Evolutionary conservation across 1,284 basidiomycete genomes (phyloP).

Genomic region (Fomitiporia mediterranea): DNA sequence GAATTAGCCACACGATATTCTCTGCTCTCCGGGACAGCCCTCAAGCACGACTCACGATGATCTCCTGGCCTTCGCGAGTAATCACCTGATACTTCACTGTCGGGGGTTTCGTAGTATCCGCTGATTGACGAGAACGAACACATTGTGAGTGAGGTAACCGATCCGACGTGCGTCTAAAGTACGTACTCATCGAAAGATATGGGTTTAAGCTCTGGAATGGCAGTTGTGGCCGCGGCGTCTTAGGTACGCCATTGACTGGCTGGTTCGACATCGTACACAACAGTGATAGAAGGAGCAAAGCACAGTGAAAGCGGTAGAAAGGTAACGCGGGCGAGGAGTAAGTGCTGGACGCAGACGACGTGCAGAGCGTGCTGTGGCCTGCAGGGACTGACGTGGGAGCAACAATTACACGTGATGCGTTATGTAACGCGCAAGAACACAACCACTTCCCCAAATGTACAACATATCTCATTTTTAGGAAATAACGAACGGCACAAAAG

Average conservation of each 20-base stretch:
- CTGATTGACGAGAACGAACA: conserved; percentile 21
- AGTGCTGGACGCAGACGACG: conserved; percentile 10
- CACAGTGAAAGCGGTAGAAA: neutral
- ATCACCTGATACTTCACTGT: conserved; percentile 70
- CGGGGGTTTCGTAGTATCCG: conserved; percentile 31
- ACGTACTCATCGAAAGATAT: conserved; percentile 7
- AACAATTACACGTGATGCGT: neutral
- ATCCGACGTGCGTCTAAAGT: conserved; percentile 1
- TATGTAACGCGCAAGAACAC: neutral
- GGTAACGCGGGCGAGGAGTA: conserved; percentile 1
- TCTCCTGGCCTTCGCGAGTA: conserved; percentile 58
- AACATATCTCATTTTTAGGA: neutral
- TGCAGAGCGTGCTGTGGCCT: neutral
- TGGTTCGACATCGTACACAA: neutral
- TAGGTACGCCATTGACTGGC: conserved; percentile 16
- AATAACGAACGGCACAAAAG: neutral
- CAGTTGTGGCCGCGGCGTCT: conserved; percentile 32
- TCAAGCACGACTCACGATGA: conserved; percentile 43
- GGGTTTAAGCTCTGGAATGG: conserved; percentile 38
- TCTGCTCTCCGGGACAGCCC: conserved; percentile 1
- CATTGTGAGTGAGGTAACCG: neutral
- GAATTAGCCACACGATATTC: conserved; percentile 20
- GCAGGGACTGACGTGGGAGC: neutral
- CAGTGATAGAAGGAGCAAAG: neutral
- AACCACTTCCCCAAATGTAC: neutral